phyloP scores from a whole-genome alignment of 768 basidiomycete genomes.

The Lentinula sp. region DNA sequence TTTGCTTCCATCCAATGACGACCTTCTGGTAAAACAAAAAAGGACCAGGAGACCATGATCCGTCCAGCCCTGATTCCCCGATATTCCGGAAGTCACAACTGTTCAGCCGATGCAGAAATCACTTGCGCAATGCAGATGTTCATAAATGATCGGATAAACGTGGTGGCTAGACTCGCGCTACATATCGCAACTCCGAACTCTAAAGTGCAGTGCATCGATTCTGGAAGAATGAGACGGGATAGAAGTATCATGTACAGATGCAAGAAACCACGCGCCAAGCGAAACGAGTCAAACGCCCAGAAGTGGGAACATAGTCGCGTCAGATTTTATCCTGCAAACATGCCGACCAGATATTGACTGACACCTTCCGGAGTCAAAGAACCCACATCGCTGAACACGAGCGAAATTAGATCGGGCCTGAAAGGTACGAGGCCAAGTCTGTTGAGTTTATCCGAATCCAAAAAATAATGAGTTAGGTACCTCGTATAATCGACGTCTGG shows the following conservation, averaged over 20 bases:
- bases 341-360: constrained; percentile 91
- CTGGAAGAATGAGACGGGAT: not conserved
- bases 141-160: not conserved
- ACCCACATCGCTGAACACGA: constrained; percentile 93
- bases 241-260: not conserved
- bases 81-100: not conserved
- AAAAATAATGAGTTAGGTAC: constrained; percentile 23
- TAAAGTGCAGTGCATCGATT: not conserved
- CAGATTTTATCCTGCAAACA: constrained; percentile 68
- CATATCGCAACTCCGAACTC: not conserved
- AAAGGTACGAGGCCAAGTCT: constrained; percentile 10
- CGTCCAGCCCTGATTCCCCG: not conserved
- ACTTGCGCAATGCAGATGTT: not conserved
- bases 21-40: not conserved
- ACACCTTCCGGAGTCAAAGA: constrained; percentile 90
- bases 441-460: constrained; percentile 2
- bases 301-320: not conserved
- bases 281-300: not conserved
- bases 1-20: not conserved
- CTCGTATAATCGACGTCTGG: constrained; percentile 95
- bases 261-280: not conserved
- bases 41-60: not conserved
- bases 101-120: not conserved
- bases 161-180: not conserved
- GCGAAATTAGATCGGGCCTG: constrained; percentile 88